A percentile compares a stretch with the other conserved stretches of the same genome.
These are phyloP conservation scores for Terfezia claveryi DNA, from an alignment of 495 filamentous ascomycete species.

Conservation along the genomic window DNA sequence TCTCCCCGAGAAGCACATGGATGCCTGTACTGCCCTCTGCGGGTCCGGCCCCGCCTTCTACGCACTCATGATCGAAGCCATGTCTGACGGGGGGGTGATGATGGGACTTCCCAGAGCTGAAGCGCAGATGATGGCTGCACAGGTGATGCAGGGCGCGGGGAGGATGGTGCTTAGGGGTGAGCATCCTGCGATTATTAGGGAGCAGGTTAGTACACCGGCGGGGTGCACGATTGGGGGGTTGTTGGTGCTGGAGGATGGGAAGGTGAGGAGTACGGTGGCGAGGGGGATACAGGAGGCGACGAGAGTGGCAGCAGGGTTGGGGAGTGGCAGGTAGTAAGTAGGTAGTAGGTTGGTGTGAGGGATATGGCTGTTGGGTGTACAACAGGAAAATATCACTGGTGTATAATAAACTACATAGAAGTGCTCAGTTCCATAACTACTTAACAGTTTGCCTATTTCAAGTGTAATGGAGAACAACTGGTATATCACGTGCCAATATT, in stretches of 20 bases:
- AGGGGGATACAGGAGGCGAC: conserved; percentile 59
- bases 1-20: conserved; percentile 45
- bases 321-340: conserved; percentile 10
- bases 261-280: conserved; percentile 44
- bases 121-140: conserved; percentile 60
- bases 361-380: too few relatives aligned
- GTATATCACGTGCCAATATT: too few relatives aligned
- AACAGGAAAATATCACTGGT: too few relatives aligned
- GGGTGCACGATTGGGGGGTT: conserved; percentile 63
- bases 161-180: conserved; percentile 48
- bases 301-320: conserved; percentile 49
- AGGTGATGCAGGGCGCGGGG: conserved; percentile 52
- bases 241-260: conserved; percentile 53
- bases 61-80: conserved; percentile 52
- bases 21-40: conserved; percentile 51
- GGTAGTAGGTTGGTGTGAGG: too few relatives aligned
- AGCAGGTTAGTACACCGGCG: conserved; percentile 60
- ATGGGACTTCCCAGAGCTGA: conserved; percentile 61
- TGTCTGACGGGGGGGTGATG: conserved; percentile 57
- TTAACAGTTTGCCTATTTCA: too few relatives aligned
- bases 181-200: conserved; percentile 51
- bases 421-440: too few relatives aligned
- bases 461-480: too few relatives aligned
- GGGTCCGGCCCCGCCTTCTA: conserved; percentile 63
- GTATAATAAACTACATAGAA: too few relatives aligned